Conservation (phyloP, 306 rosid species). For the Glycine soja region DNA sequence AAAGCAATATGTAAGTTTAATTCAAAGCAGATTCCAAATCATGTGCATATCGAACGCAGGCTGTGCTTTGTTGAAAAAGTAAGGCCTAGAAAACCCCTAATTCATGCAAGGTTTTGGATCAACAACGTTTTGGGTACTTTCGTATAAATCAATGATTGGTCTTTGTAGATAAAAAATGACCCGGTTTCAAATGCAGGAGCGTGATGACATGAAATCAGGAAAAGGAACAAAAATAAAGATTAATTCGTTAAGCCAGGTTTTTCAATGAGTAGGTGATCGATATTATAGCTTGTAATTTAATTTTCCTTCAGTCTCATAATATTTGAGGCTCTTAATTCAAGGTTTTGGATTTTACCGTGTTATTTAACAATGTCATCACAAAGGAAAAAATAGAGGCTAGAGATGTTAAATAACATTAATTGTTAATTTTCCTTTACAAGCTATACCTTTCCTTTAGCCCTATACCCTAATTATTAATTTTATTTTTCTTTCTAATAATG, state of each 20-base stretch:
- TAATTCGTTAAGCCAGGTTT: background rate
- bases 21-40: conserved; percentile 44
- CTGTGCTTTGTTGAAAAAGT: conserved; percentile 33
- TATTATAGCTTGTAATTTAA: conserved; percentile 9
- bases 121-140: conserved; percentile 21
- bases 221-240: conserved; percentile 1
- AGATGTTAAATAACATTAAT: too few species aligned
- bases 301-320: background rate
- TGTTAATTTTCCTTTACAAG: too few species aligned
- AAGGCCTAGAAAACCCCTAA: conserved; percentile 34
- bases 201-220: conserved; percentile 18
- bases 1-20: background rate
- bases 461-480: too few species aligned
- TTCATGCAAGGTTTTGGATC: conserved; percentile 43
- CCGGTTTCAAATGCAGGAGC: background rate
- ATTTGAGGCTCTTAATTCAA: background rate
- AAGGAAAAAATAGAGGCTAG: too few species aligned
- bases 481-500: too few species aligned
- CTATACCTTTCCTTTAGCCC: too few species aligned
- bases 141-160: background rate
- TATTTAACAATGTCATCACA: too few species aligned
- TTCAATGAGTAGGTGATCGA: background rate
- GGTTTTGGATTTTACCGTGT: too few species aligned
- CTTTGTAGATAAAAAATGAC: conserved; percentile 8
- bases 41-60: conserved; percentile 16